Evolutionary conservation across 495 filamentous ascomycete genomes (phyloP), one percentile per base, ranked within the genome.

Genomic region (Melanomma pulvis-pyrius): DNA sequence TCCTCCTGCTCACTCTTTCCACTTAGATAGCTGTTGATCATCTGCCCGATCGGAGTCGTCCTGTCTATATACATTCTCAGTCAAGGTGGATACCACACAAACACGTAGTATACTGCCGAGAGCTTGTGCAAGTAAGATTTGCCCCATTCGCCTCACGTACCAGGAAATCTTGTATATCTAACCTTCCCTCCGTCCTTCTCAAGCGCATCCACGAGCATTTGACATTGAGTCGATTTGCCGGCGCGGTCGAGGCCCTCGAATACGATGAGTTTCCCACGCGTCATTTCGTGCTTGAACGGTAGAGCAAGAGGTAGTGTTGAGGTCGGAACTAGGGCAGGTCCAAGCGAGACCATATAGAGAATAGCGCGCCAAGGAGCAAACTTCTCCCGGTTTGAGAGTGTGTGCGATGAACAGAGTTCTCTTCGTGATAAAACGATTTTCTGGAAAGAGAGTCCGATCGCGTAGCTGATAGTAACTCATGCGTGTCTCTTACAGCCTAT

Each of bases 201-300:
- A 67, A 96, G 80, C 64, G 77, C 82, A 72, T 84, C 77, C 75
- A 82, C 87, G 58, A 98, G 80, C 58, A 86, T 81, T 61, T 88
- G 83, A 69, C 91, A 92, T 82, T 98, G 94, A 30, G 93, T 97
- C 4, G 93, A 94, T 82, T 98, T 98, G 44, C 94, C 94, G 39
- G 93, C 90, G 62, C 92, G 89, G 74, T 98, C 94, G 58, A 98
- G 85, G 26, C 94, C 94, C 79, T 98, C 94, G 61, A 98, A 87
- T 19, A 94, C 90, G 51, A 98, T 87, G 44, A 98, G 85, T 41
- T 64, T 73, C 13, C 77, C 77, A 12, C 77, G 71, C 12, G 52
- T 11, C 65, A 68, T 68, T 17, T 11, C n/a, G 39, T 34, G 4
- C 17, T 44, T 44, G 39, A n/a, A 11, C 39, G 17, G 9, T 12